Conservation (phyloP, 345 rosid species). For the Mercurialis annua region DNA sequence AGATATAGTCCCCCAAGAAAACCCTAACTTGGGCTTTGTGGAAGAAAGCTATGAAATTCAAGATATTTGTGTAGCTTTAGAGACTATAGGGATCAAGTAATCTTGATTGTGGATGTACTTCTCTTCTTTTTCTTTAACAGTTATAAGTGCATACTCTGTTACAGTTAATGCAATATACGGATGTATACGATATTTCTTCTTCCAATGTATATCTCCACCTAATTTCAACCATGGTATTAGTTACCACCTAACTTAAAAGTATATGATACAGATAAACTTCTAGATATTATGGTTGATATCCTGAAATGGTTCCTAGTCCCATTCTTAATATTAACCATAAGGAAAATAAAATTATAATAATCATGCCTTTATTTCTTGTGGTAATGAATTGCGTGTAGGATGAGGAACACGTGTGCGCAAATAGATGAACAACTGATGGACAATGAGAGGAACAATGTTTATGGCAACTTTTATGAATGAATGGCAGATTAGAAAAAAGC, state of each 20-base stretch:
- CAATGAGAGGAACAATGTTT: not conserved
- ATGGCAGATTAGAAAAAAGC: not conserved
- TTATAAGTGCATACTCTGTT: slow-evolving; percentile 13
- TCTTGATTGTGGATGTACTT: not conserved
- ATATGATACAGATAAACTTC: not conserved
- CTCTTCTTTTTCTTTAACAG: not conserved
- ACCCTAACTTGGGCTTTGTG: slow-evolving; percentile 42
- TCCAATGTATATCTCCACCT: slow-evolving; percentile 10
- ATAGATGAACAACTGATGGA: slow-evolving; percentile 1
- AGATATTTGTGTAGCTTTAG: slow-evolving; percentile 48
- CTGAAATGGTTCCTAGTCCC: not conserved
- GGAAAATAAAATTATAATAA: not conserved
- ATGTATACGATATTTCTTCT: slow-evolving; percentile 3
- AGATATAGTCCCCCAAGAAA: slow-evolving; percentile 45
- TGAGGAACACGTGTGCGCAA: not conserved
- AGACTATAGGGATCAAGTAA: slow-evolving; percentile 48
- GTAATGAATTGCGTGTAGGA: not conserved
- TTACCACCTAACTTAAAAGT: slow-evolving; percentile 7
- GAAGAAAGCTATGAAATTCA: slow-evolving; percentile 40
- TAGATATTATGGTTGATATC: not conserved
- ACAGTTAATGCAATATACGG: slow-evolving; percentile 12
- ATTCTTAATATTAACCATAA: not conserved
- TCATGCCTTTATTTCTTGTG: not conserved
- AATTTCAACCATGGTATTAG: slow-evolving; percentile 5
- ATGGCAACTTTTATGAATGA: not conserved